Percentiles rank a stretch among this genome's conserved stretches.
phyloP scores from a whole-genome alignment of 2,329 filamentous ascomycete species.

The Alternaria hordeiaustralica region DNA sequence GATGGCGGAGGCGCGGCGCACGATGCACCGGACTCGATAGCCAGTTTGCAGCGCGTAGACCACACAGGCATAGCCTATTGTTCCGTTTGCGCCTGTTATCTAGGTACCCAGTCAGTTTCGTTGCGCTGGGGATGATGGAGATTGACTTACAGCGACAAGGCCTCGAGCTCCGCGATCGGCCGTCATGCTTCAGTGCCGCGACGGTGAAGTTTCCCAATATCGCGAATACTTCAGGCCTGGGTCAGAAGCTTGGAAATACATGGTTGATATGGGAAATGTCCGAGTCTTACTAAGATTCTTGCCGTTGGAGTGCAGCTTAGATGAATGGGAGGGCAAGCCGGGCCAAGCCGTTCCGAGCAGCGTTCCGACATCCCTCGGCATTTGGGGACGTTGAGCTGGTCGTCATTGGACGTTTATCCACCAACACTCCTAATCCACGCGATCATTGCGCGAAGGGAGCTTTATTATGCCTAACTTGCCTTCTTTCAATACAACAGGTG shows the following conservation, averaged over 20 bases:
- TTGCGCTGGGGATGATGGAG: background rate
- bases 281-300: conserved; percentile 6
- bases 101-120: conserved; percentile 12
- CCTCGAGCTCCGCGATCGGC: conserved; percentile 16
- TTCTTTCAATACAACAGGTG: background rate
- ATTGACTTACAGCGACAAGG: conserved; percentile 33
- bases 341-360: conserved; percentile 9
- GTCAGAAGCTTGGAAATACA: background rate
- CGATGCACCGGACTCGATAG: conserved; percentile 44
- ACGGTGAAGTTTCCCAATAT: background rate
- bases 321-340: background rate
- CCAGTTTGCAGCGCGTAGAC: conserved; percentile 34
- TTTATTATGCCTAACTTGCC: background rate
- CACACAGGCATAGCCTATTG: conserved; percentile 41
- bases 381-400: conserved; percentile 2
- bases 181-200: conserved; percentile 13
- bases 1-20: conserved; percentile 38
- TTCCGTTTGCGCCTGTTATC: conserved; percentile 47
- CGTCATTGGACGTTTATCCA: conserved; percentile 7
- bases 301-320: conserved; percentile 4
- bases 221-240: background rate
- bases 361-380: conserved; percentile 7
- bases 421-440: background rate
- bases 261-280: background rate
- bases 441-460: background rate